phyloP scores from a whole-genome alignment of 495 filamentous ascomycete species.

The Aspergillus egyptiacus region DNA sequence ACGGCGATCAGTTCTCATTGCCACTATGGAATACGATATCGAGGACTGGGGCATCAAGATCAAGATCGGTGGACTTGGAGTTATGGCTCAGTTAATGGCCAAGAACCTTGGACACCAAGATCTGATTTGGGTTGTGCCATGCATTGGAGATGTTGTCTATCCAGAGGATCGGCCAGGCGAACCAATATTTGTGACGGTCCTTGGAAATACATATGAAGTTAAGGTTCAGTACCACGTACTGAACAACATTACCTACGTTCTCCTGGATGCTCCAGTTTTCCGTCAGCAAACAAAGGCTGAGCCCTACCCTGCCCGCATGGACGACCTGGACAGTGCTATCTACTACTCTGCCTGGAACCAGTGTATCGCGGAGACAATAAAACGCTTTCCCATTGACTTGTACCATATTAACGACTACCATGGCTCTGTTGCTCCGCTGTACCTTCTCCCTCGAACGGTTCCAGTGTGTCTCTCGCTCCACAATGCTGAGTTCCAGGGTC shows the following conservation, averaged over 20 bases:
- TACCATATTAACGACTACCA: conserved; percentile 84
- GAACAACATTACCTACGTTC: conserved; percentile 67
- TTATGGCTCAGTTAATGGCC: conserved; percentile 67
- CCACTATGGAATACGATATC: conserved; percentile 70
- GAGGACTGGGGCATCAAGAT: conserved; percentile 68
- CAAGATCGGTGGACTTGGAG: conserved; percentile 67
- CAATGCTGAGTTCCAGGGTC: conserved; percentile 69
- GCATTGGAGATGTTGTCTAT: conserved; percentile 63
- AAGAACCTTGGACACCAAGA: conserved; percentile 62
- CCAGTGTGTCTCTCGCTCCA: conserved; percentile 50
- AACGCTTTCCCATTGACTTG: conserved; percentile 56
- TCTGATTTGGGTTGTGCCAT: conserved; percentile 72
- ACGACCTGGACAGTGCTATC: conserved; percentile 65
- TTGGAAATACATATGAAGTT: conserved; percentile 59
- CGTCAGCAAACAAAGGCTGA: conserved; percentile 60
- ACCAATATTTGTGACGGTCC: conserved; percentile 59
- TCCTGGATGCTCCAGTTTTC: conserved; percentile 66
- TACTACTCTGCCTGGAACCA: conserved; percentile 73
- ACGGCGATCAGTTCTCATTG: conserved; percentile 55
- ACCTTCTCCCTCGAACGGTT: conserved; percentile 57
- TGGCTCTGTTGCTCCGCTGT: conserved; percentile 64
- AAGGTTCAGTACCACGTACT: conserved; percentile 59
- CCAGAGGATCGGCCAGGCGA: conserved; percentile 55
- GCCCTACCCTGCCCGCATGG: conserved; percentile 68
- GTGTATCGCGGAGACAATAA: conserved; percentile 60